Evolutionary conservation across 2,329 filamentous ascomycete genomes (phyloP), one percentile per base, ranked within the genome.

Genomic region (Diaporthe citriasiana): DNA sequence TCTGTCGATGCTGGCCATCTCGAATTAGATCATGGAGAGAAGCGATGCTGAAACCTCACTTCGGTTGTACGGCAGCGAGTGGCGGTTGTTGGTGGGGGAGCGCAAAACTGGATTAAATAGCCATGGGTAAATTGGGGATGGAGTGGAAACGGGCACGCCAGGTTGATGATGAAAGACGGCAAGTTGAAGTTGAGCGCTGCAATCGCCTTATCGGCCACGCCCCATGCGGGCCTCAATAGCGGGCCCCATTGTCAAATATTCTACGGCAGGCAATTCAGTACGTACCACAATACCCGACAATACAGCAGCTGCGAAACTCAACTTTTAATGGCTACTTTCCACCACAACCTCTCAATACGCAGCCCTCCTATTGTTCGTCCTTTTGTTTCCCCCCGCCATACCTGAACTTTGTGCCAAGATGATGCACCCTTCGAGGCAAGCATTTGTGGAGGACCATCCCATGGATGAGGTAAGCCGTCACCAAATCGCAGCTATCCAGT

Each of bases 341-440:
- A 17, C 60, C n/a, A 9, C 38, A 19, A 69, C 65, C 15, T 47
- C 30, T 53, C 60, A 50, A 65, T 59, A 65, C 45, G 55, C 25
- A 40, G 17, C 45, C 42, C 15, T 35, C 47, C 27, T 22, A 47
- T 59, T 47, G 30, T 56, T 4, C 38, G 27, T 27, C 22, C 12
- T 7, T 35, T 4, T 27, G n/a, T 8, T 38, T 15, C 45, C 12
- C 45, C 7, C 45, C 5, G 42, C 35, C 35, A 35, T 6, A 47
- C 4, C 50, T 30, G 8, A 22, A 19, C 12, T 6, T 22, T 27
- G 53, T 50, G 69, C 51, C 84, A 86, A 79, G 77, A 91, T 89
- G 86, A 91, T 97, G 86, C 96, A 98, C 87, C 96, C 96, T 74
- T 92, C 96, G 82, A 91, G 97, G 77, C 93, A 96, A 84, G 96